Percentiles rank a stretch among this genome's conserved stretches.
Evolutionary conservation across 2,329 filamentous ascomycete species (phyloP).

Genomic region (Albifimbria verrucaria): DNA sequence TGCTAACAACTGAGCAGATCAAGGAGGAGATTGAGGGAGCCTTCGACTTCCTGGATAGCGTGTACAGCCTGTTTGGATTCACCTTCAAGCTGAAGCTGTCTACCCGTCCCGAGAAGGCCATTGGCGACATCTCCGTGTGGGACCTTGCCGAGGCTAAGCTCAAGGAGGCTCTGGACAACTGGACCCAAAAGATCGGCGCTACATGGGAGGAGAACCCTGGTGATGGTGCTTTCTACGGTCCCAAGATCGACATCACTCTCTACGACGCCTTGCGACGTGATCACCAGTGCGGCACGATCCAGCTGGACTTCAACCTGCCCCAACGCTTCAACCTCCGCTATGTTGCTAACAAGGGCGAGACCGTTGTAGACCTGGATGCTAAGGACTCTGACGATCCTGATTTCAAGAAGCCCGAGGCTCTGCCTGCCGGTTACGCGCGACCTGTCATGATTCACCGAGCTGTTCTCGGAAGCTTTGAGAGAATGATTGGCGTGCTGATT

Average conservation of each 20-base stretch:
- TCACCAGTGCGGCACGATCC: constrained; percentile 68
- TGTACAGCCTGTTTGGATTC: constrained; percentile 61
- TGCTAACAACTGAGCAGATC: constrained; percentile 24
- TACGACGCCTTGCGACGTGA: constrained; percentile 78
- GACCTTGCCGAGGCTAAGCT: constrained; percentile 81
- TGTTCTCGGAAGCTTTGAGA: constrained; percentile 68
- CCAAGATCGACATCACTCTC: constrained; percentile 97
- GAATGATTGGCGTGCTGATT: constrained; percentile 69
- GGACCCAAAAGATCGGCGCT: constrained; percentile 57
- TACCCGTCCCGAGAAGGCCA: constrained; percentile 82
- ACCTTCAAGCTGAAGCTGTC: constrained; percentile 94
- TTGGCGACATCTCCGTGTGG: constrained; percentile 86
- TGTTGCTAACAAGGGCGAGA: constrained; percentile 50
- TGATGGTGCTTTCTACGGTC: constrained; percentile 96
- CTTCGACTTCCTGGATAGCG: constrained; percentile 80
- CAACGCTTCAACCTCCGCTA: constrained; percentile 39
- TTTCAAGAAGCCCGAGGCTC: constrained; percentile 31
- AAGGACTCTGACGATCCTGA: constrained; percentile 33
- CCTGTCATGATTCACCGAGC: constrained; percentile 87
- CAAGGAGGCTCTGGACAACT: constrained; percentile 74
- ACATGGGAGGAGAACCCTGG: constrained; percentile 90
- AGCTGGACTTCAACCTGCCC: constrained; percentile 82
- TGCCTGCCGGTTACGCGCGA: constrained; percentile 68
- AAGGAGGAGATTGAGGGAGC: constrained; percentile 63
- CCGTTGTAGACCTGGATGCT: constrained; percentile 37